Evolutionary conservation across 2,329 filamentous ascomycete species (phyloP).

Genomic region (Nannizzia gypsea): DNA sequence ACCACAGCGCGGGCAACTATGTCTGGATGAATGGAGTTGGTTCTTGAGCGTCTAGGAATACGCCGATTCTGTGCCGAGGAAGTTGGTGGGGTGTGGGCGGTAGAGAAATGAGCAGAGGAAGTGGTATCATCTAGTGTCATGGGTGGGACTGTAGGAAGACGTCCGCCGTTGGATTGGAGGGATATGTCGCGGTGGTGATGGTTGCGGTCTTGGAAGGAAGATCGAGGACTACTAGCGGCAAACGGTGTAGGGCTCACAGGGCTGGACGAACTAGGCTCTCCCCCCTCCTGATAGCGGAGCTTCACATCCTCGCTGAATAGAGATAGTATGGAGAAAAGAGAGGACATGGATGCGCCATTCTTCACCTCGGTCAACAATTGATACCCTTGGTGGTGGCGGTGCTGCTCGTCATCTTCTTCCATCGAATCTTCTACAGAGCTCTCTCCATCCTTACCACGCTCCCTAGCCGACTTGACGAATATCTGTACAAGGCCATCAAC

Average conservation of each 20-base stretch:
- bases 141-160: slow-evolving; percentile 56
- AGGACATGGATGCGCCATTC: slow-evolving; percentile 97
- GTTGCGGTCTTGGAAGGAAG: slow-evolving; percentile 8
- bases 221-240: slow-evolving; percentile 21
- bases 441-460: slow-evolving; percentile 17
- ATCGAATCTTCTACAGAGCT: slow-evolving; percentile 34
- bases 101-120: slow-evolving; percentile 17
- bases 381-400: slow-evolving; percentile 63
- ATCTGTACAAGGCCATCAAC: slow-evolving; percentile 95
- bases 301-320: slow-evolving; percentile 93
- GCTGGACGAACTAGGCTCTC: slow-evolving; percentile 28
- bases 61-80: slow-evolving; percentile 32
- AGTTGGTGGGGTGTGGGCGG: slow-evolving; percentile 12
- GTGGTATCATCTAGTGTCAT: slow-evolving; percentile 46
- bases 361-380: slow-evolving; percentile 94
- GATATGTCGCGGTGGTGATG: slow-evolving; percentile 8
- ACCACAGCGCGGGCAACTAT: slow-evolving; percentile 92
- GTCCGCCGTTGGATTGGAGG: slow-evolving; percentile 19
- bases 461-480: slow-evolving; percentile 79
- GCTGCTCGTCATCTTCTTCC: slow-evolving; percentile 44
- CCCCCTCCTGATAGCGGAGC: slow-evolving; percentile 55
- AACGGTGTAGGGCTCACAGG: slow-evolving; percentile 20
- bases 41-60: slow-evolving; percentile 33
- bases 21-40: slow-evolving; percentile 73
- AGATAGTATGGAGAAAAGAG: slow-evolving; percentile 84